Evolutionary conservation across 2,329 filamentous ascomycete genomes (phyloP).

Genomic region (Colletotrichum sp.): DNA sequence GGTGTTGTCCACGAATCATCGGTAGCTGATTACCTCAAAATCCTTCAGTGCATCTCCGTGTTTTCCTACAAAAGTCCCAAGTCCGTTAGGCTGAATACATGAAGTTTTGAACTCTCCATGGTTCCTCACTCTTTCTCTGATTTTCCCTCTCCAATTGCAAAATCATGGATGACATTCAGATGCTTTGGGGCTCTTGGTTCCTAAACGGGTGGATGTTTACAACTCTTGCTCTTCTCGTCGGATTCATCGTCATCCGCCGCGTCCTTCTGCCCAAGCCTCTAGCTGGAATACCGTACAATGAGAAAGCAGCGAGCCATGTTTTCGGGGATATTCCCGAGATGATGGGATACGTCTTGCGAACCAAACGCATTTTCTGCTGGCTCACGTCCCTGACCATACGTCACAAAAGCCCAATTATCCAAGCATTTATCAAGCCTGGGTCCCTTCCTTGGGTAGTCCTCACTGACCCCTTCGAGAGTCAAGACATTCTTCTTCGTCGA

Average conservation of each 20-base stretch:
- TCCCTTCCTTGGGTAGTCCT: constrained; percentile 46
- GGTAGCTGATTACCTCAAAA: not conserved
- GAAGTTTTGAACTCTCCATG: not conserved
- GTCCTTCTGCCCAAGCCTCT: not conserved
- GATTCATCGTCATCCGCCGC: not conserved
- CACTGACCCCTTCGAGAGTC: constrained; percentile 27
- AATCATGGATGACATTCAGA: not conserved
- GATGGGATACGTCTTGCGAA: constrained; percentile 35
- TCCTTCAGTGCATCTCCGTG: not conserved
- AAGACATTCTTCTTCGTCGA: constrained; percentile 48
- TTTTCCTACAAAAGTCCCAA: not conserved
- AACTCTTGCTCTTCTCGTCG: not conserved
- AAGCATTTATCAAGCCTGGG: constrained; percentile 50
- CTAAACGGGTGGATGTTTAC: not conserved
- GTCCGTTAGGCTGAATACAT: not conserved
- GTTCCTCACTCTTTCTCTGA: not conserved
- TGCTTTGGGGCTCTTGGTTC: not conserved
- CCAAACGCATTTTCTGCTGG: constrained; percentile 34
- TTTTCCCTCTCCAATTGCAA: too few relatives aligned
- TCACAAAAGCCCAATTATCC: constrained; percentile 45
- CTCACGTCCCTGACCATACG: constrained; percentile 32
- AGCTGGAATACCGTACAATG: constrained; percentile 39
- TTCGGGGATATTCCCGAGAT: constrained; percentile 48
- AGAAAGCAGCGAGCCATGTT: constrained; percentile 33
- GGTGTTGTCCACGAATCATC: not conserved